Evolutionary conservation across 257 asterid genomes (phyloP), one percentile per base, ranked within the genome.

Genomic region (Thymus quinquecostatus): DNA sequence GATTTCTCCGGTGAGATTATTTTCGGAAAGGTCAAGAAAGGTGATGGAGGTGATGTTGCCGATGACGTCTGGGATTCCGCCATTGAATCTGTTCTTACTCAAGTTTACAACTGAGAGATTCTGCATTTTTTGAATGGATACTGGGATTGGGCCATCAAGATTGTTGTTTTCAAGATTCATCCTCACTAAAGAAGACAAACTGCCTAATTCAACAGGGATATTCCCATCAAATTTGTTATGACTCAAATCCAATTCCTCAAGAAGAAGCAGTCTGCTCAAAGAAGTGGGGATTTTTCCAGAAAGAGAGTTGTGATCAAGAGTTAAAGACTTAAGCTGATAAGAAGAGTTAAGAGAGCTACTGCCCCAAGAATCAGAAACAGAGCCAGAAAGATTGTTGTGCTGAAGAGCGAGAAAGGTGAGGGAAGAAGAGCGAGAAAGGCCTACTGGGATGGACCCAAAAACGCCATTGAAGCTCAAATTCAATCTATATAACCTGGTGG

Each of bases 371-470:
- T 80, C 83, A 27, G 95, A 95, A 47, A 92, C 75, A 48, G 78
- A 68, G 41, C 96, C 96, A 12, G 97, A 86, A 38, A 94, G 84
- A 74, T 86, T 86, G 56, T 94, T 94, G 14, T 82, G 81, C 44
- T 84, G 87, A 54, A 94, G 92, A 71, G 95, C 89, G 58, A 94
- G 96, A 79, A 91, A 93, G 50, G 78, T 81, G 51, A 93, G 90
- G 47, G 97, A 84, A 8, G 80, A 78, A 0, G 85, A 78, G 6
- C 44, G 82, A 78, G 86, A 43, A 5, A 82, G 73, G 80, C 79
- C 82, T 38, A 64, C 73, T 6, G 97, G 97, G 69, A 94, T 88
- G 3, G 78, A 40, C 59, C 96, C 98, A 2, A 96, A 91, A 59
- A 94, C 2, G 27, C 80, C 82, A 72, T 94, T 94, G 74, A 70